These are phyloP conservation scores for Rhizopogon roseolus DNA, from an alignment of 768 basidiomycete species.

Conservation along the genomic window DNA sequence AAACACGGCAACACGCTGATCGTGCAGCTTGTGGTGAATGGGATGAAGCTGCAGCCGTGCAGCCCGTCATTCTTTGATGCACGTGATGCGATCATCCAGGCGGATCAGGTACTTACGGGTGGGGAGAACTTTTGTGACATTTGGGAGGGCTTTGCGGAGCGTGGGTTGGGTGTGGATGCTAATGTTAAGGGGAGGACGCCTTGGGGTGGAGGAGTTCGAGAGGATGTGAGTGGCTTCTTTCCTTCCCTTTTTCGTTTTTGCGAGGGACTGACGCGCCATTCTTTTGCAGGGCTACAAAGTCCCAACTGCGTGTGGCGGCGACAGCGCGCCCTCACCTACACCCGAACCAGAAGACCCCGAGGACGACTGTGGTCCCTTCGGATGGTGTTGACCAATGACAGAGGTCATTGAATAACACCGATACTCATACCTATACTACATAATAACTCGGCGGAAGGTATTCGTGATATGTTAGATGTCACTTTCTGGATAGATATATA, in stretches of 20 bases:
- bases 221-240: slow-evolving; percentile 40
- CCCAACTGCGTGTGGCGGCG: slow-evolving; percentile 35
- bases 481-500: too few relatives aligned
- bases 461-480: not conserved
- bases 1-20: slow-evolving; percentile 88
- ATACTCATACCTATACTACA: slow-evolving; percentile 8
- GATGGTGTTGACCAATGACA: slow-evolving; percentile 16
- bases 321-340: slow-evolving; percentile 16
- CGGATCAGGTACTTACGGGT: slow-evolving; percentile 84
- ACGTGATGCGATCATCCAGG: slow-evolving; percentile 85
- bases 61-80: slow-evolving; percentile 88
- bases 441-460: slow-evolving; percentile 2
- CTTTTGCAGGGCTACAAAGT: slow-evolving; percentile 33
- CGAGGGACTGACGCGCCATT: not conserved
- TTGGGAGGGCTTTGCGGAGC: slow-evolving; percentile 79
- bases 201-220: slow-evolving; percentile 89
- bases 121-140: slow-evolving; percentile 90
- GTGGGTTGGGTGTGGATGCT: slow-evolving; percentile 81
- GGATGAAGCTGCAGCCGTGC: slow-evolving; percentile 95
- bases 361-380: slow-evolving; percentile 19
- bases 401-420: not conserved
- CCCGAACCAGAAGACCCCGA: slow-evolving; percentile 31
- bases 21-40: slow-evolving; percentile 81
- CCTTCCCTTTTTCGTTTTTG: not conserved
- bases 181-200: slow-evolving; percentile 71